phyloP scores from a whole-genome alignment of 805 yeast species.

The Cyberlindnera mrakii region DNA sequence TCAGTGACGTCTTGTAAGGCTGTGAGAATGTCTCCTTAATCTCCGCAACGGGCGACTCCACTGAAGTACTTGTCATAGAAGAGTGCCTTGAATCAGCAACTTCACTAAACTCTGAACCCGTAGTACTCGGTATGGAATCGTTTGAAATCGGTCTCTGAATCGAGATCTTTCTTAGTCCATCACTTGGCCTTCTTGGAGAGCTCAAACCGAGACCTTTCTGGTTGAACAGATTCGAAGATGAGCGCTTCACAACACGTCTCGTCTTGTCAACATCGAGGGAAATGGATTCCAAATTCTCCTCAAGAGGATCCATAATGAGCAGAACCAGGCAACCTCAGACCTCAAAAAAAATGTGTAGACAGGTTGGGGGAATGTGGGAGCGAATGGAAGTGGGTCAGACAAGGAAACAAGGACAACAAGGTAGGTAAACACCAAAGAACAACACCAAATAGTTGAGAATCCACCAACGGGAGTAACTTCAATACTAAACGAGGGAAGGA shows the following conservation, averaged over 20 bases:
- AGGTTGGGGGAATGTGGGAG: too few species aligned
- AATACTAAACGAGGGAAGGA: too few species aligned
- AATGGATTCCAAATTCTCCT: constrained; percentile 10
- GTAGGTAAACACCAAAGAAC: too few species aligned
- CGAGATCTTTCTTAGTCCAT: constrained; percentile 13
- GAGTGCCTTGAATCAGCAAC: constrained; percentile 21
- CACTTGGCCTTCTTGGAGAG: constrained; percentile 22
- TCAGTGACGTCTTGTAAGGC: constrained; percentile 1
- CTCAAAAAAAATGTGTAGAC: too few species aligned
- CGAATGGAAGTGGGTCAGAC: too few species aligned
- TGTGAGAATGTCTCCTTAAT: too few species aligned
- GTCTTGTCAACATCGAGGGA: constrained; percentile 10
- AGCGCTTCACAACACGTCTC: background rate
- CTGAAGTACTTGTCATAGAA: constrained; percentile 22
- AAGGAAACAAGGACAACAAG: too few species aligned
- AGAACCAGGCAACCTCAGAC: too few species aligned
- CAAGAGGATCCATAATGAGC: constrained; percentile 3
- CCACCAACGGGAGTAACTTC: too few species aligned
- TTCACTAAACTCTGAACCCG: constrained; percentile 16
- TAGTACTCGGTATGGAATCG: constrained; percentile 21
- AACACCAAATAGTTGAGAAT: too few species aligned
- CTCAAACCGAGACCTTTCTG: constrained; percentile 18
- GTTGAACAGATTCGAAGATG: background rate
- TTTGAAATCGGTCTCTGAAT: constrained; percentile 24
- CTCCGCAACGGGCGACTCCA: constrained; percentile 10